Evolutionary conservation across 208 protist species (phyloP).

Genomic region (Trypanosoma brucei): DNA sequence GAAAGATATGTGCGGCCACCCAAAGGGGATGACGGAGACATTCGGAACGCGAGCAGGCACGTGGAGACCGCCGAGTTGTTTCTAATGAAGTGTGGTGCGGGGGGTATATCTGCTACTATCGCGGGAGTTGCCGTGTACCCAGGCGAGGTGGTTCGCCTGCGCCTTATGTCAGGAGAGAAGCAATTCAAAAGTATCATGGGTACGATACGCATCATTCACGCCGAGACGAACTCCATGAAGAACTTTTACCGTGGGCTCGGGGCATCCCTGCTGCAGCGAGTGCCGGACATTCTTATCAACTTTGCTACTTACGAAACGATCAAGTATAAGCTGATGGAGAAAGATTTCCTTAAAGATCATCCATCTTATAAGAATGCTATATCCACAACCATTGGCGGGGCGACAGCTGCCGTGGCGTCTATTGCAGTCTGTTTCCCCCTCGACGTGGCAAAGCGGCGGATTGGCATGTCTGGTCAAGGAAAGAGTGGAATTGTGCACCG

Average conservation of each 20-base stretch:
- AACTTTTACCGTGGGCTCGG: conserved; percentile 87
- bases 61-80: conserved; percentile 62
- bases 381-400: conserved; percentile 65
- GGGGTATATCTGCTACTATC: conserved; percentile 76
- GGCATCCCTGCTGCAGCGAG: conserved; percentile 77
- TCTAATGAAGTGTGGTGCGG: conserved; percentile 82
- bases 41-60: neutral
- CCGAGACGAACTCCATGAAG: conserved; percentile 66
- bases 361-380: conserved; percentile 34
- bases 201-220: conserved; percentile 58
- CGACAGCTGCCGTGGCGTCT: conserved; percentile 62
- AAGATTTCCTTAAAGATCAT: conserved; percentile 27
- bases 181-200: conserved; percentile 57
- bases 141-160: conserved; percentile 83
- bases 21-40: neutral
- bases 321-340: conserved; percentile 71
- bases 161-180: conserved; percentile 81
- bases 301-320: conserved; percentile 88
- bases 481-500: conserved; percentile 58
- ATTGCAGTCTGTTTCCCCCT: conserved; percentile 74
- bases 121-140: conserved; percentile 80
- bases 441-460: conserved; percentile 83
- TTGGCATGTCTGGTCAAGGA: conserved; percentile 80
- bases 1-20: conserved; percentile 10
- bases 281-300: conserved; percentile 83